Conservation (phyloP, 352 stramenopile species). For the Phytophthora boehmeriae region DNA sequence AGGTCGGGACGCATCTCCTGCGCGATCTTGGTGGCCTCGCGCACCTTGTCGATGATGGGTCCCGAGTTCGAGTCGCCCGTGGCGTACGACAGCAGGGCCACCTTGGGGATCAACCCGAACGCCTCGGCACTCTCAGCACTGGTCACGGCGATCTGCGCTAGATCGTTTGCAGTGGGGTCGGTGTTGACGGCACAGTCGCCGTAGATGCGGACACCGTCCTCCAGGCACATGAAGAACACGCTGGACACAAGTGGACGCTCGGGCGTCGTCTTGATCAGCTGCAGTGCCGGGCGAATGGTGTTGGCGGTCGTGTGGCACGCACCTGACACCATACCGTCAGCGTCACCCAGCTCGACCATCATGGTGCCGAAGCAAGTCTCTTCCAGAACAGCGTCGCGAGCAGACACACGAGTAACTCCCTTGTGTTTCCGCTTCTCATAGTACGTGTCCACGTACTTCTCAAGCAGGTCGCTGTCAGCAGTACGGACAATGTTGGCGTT, state of each 20-base stretch:
- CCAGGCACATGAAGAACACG: constrained; percentile 90
- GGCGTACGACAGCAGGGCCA: constrained; percentile 86
- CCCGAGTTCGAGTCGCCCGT: constrained; percentile 82
- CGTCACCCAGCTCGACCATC: constrained; percentile 83
- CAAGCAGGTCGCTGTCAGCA: constrained; percentile 45
- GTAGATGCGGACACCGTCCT: constrained; percentile 82
- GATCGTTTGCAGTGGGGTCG: constrained; percentile 68
- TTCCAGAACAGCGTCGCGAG: constrained; percentile 63
- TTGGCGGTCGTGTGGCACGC: constrained; percentile 86
- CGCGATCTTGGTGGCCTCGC: constrained; percentile 73
- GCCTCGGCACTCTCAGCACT: constrained; percentile 76
- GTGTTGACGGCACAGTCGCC: constrained; percentile 89
- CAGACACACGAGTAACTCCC: constrained; percentile 62
- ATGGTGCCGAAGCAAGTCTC: constrained; percentile 88
- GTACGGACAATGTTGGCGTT: constrained; percentile 67
- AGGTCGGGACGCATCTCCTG: constrained; percentile 69
- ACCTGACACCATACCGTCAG: constrained; percentile 87
- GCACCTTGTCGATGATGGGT: constrained; percentile 87
- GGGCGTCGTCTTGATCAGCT: constrained; percentile 86
- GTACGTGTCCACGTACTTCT: constrained; percentile 65
- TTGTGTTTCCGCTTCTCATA: constrained; percentile 89
- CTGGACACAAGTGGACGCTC: constrained; percentile 79
- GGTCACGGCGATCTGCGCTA: constrained; percentile 82
- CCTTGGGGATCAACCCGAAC: constrained; percentile 82
- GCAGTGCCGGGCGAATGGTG: constrained; percentile 87